These are phyloP conservation scores for Gossypium trilobum DNA, from an alignment of 441 rosid genomes.

Conservation along the genomic window DNA sequence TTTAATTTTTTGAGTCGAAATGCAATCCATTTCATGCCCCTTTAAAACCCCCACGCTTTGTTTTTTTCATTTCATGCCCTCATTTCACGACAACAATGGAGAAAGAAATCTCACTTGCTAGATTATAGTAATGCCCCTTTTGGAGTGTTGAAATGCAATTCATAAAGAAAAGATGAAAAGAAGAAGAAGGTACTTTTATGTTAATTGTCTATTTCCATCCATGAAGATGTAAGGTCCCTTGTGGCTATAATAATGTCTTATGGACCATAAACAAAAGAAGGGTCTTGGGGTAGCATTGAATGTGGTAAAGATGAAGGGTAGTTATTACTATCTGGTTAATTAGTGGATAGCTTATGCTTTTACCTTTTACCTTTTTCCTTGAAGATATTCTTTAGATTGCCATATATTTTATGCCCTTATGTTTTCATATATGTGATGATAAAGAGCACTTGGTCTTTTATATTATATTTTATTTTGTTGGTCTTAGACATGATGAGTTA, in stretches of 20 bases:
- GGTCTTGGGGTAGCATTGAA: conserved; percentile 11
- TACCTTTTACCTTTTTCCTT: not conserved
- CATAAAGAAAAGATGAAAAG: not conserved
- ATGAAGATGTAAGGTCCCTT: conserved; percentile 24
- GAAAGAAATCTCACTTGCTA: conserved; percentile 26
- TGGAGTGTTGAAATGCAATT: not conserved
- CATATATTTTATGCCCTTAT: conserved; percentile 27
- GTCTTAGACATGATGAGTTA: too few species aligned
- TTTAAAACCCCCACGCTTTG: conserved; percentile 24
- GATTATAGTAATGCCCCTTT: conserved; percentile 21
- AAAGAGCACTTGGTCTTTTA: conserved; percentile 25
- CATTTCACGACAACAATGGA: conserved; percentile 44
- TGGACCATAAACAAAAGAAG: conserved; percentile 17
- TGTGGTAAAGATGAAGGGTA: conserved; percentile 14
- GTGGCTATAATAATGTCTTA: conserved; percentile 26
- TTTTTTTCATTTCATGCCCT: conserved; percentile 26
- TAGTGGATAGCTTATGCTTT: conserved; percentile 7
- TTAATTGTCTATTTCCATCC: conserved; percentile 11
- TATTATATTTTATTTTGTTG: too few species aligned
- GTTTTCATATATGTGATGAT: conserved; percentile 15
- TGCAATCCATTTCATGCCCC: too few species aligned
- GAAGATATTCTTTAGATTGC: conserved; percentile 7
- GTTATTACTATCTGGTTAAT: conserved; percentile 14
- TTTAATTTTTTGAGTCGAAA: not conserved
- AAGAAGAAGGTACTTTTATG: conserved; percentile 17